These are phyloP conservation scores for Penicillium concentricum DNA, from an alignment of 2,329 filamentous ascomycete species.

Conservation along the genomic window DNA sequence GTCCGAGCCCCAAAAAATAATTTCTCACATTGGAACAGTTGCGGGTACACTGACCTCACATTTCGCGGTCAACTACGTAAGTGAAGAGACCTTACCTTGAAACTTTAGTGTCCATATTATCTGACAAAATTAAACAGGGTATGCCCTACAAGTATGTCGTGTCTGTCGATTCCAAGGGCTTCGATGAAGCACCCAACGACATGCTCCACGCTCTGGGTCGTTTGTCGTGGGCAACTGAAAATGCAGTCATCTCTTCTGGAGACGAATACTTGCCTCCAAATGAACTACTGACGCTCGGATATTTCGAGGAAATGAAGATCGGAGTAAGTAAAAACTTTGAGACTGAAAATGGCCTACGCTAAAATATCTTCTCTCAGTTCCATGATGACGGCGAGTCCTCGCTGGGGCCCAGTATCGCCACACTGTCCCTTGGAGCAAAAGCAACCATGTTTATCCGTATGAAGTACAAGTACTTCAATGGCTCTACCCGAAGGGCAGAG, in stretches of 20 bases:
- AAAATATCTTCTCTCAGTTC: slow-evolving; percentile 37
- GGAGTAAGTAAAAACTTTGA: slow-evolving; percentile 34
- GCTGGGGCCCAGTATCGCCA: slow-evolving; percentile 57
- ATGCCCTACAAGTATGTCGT: slow-evolving; percentile 62
- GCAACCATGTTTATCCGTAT: slow-evolving; percentile 56
- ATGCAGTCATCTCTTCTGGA: slow-evolving; percentile 33
- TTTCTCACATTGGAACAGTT: slow-evolving; percentile 26
- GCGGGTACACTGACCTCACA: slow-evolving; percentile 44
- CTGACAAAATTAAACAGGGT: slow-evolving; percentile 36
- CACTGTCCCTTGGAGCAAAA: slow-evolving; percentile 53
- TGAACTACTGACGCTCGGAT: slow-evolving; percentile 56
- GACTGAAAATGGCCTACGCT: neutral
- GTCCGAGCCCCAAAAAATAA: too few relatives aligned
- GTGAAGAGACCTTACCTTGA: slow-evolving; percentile 4
- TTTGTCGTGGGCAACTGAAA: slow-evolving; percentile 54
- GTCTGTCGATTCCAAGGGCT: slow-evolving; percentile 45
- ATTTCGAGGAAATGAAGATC: slow-evolving; percentile 57
- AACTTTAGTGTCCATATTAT: neutral
- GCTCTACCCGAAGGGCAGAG: slow-evolving; percentile 20
- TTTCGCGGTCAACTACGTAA: slow-evolving; percentile 51
- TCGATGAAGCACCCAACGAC: slow-evolving; percentile 41
- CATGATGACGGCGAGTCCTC: slow-evolving; percentile 60
- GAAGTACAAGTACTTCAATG: slow-evolving; percentile 51
- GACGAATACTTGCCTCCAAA: slow-evolving; percentile 48
- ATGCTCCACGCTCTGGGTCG: slow-evolving; percentile 50